These are phyloP conservation scores for Wallacemonas rigidus DNA, from an alignment of 208 protist species.

Conservation along the genomic window DNA sequence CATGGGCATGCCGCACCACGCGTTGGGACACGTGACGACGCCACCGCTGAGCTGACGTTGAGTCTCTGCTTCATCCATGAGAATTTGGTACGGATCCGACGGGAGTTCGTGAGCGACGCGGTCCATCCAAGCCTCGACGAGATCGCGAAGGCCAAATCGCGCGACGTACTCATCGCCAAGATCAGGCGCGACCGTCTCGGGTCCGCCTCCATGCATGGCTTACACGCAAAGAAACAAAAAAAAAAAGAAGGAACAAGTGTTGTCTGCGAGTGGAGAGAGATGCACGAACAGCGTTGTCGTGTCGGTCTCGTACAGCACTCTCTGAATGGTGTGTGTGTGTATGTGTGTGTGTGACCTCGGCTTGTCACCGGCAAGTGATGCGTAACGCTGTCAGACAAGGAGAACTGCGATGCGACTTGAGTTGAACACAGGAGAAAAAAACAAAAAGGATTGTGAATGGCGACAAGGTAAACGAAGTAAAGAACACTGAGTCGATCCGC, in stretches of 20 bases:
- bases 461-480: no score
- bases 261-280: neutral
- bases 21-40: slow-evolving; percentile 75
- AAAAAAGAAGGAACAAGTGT: slow-evolving; percentile 9
- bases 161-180: slow-evolving; percentile 49
- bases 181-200: slow-evolving; percentile 9
- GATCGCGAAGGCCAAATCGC: slow-evolving; percentile 64
- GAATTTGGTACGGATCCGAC: slow-evolving; percentile 60
- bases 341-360: no score
- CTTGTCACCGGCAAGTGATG: no score
- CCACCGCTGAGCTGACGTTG: slow-evolving; percentile 58
- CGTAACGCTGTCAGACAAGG: no score
- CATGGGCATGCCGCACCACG: slow-evolving; percentile 80
- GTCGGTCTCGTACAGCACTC: neutral
- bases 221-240: slow-evolving; percentile 15
- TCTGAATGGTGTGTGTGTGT: no score
- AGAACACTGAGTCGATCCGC: no score
- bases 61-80: slow-evolving; percentile 54
- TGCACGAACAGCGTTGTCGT: neutral
- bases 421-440: no score
- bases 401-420: no score
- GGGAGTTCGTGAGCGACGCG: slow-evolving; percentile 42
- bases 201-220: slow-evolving; percentile 5
- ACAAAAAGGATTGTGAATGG: no score
- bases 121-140: slow-evolving; percentile 70